phyloP scores from a whole-genome alignment of 106 monocot genomes.

The Chionographis japonica region DNA sequence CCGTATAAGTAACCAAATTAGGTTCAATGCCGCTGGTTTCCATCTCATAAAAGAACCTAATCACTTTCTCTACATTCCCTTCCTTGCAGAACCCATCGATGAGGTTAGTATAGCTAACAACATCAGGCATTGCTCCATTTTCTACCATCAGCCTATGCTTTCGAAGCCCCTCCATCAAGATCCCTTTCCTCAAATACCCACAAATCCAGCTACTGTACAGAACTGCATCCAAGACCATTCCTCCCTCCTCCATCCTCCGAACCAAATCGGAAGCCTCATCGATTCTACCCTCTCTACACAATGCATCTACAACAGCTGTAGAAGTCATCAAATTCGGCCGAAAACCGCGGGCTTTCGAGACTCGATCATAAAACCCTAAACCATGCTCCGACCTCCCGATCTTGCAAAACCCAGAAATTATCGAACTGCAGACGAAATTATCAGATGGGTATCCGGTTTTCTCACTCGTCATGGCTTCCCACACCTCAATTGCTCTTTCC shows the following conservation, averaged over 20 bases:
- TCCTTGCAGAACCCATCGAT: slow-evolving; percentile 67
- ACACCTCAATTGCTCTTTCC: slow-evolving; percentile 55
- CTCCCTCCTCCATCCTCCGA: slow-evolving; percentile 35
- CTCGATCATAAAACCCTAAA: slow-evolving; percentile 36
- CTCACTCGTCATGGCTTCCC: slow-evolving; percentile 39
- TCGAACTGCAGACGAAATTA: slow-evolving; percentile 46
- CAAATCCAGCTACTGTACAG: slow-evolving; percentile 44
- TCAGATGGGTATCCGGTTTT: slow-evolving; percentile 29
- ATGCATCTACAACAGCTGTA: slow-evolving; percentile 53
- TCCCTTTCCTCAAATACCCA: slow-evolving; percentile 39
- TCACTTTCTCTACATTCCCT: slow-evolving; percentile 64
- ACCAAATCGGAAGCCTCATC: slow-evolving; percentile 45
- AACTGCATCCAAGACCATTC: slow-evolving; percentile 43
- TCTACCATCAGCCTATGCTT: slow-evolving; percentile 44
- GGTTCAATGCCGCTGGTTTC: slow-evolving; percentile 26
- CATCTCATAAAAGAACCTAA: slow-evolving; percentile 50
- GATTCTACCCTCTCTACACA: slow-evolving; percentile 38
- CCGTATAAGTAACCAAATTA: slow-evolving; percentile 54
- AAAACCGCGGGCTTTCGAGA: slow-evolving; percentile 24
- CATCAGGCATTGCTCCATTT: slow-evolving; percentile 45
- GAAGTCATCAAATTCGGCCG: slow-evolving; percentile 45
- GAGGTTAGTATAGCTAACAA: slow-evolving; percentile 44
- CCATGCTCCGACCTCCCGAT: slow-evolving; percentile 39
- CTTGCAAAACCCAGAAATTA: slow-evolving; percentile 58
- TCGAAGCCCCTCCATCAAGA: slow-evolving; percentile 45